phyloP scores from a whole-genome alignment of 139 green algal species.

The Gonium pectorale region DNA sequence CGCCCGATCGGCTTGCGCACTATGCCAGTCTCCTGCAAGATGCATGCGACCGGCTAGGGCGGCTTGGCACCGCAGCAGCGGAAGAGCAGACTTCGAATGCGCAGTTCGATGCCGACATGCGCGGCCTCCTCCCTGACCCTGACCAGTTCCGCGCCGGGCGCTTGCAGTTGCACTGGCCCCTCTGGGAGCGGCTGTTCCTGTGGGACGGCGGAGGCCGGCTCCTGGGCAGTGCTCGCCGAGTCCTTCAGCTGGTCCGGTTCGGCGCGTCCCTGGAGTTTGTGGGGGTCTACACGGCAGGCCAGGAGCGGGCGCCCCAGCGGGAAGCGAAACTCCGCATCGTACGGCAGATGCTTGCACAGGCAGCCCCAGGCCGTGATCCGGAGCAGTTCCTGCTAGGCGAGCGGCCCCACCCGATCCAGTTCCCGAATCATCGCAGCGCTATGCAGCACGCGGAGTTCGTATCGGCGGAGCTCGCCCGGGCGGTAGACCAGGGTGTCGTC shows the following conservation, averaged over 20 bases:
- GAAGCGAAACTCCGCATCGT: constrained; percentile 4
- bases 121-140: neutral
- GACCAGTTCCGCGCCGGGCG: neutral
- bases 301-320: neutral
- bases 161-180: neutral
- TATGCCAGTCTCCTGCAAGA: no score
- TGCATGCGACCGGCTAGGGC: no score
- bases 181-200: neutral
- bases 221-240: neutral
- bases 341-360: neutral
- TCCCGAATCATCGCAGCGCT: neutral
- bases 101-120: neutral
- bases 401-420: neutral
- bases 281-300: neutral
- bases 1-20: no score
- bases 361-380: neutral
- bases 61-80: no score
- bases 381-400: neutral
- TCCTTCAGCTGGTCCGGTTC: neutral
- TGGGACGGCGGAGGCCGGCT: neutral
- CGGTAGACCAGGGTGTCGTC: no score
- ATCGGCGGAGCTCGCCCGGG: no score
- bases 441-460: neutral
- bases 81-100: neutral
- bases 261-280: neutral